Evolutionary conservation across 495 filamentous ascomycete species (phyloP).

Genomic region (Talaromyces borbonicus): DNA sequence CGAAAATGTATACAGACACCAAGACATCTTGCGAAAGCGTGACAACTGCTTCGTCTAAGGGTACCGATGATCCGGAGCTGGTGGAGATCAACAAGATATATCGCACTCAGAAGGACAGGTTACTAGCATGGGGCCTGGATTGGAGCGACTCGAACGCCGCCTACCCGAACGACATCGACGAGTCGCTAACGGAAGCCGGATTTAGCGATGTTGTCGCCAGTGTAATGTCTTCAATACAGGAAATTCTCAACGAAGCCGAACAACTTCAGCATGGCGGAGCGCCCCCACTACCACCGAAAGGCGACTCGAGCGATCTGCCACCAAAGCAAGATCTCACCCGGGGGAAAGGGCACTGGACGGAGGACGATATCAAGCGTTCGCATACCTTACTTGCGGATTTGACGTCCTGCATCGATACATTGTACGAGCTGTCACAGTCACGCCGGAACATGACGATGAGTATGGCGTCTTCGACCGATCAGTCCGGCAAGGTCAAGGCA

Average conservation of each 20-base stretch:
- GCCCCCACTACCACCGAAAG: constrained; percentile 29
- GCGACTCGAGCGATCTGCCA: constrained; percentile 23
- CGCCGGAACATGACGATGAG: constrained; percentile 42
- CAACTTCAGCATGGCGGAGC: constrained; percentile 53
- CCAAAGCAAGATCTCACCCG: constrained; percentile 26
- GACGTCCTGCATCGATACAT: constrained; percentile 76
- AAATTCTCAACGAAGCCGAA: constrained; percentile 77
- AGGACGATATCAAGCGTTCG: constrained; percentile 38
- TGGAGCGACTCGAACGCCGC: constrained; percentile 68
- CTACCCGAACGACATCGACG: constrained; percentile 72
- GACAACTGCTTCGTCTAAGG: constrained; percentile 56
- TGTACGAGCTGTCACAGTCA: constrained; percentile 77
- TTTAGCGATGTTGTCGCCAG: constrained; percentile 79
- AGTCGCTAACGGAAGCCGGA: constrained; percentile 71
- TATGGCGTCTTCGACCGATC: constrained; percentile 28
- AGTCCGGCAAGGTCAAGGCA: constrained; percentile 18
- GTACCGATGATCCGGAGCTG: constrained; percentile 43
- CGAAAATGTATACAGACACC: constrained; percentile 85
- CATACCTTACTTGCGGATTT: constrained; percentile 62
- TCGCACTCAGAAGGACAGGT: constrained; percentile 47
- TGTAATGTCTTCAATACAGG: constrained; percentile 83
- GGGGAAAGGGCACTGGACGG: constrained; percentile 38
- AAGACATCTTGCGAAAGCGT: constrained; percentile 81
- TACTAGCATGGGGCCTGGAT: constrained; percentile 82
- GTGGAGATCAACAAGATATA: constrained; percentile 46